Evolutionary conservation across 352 stramenopile species (phyloP).

Genomic region (Phytophthora uliginosa): DNA sequence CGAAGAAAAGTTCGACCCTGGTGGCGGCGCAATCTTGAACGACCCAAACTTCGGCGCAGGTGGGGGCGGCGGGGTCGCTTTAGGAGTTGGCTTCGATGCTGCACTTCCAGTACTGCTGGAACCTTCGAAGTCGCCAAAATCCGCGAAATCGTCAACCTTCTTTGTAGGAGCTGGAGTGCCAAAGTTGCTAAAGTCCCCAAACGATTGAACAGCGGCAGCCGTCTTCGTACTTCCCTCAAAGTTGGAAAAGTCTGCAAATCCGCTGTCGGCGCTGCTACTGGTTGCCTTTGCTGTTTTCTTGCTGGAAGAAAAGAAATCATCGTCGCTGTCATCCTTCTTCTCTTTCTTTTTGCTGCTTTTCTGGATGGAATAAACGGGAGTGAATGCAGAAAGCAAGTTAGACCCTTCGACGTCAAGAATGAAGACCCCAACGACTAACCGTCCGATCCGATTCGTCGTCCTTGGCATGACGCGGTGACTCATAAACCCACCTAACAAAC

Average conservation of each 20-base stretch:
- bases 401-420: not conserved
- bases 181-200: slow-evolving; percentile 70
- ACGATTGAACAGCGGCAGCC: slow-evolving; percentile 29
- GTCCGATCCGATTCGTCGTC: slow-evolving; percentile 47
- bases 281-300: slow-evolving; percentile 35
- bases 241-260: slow-evolving; percentile 83
- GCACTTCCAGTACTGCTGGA: slow-evolving; percentile 26
- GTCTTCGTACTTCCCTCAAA: slow-evolving; percentile 63
- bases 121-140: slow-evolving; percentile 69
- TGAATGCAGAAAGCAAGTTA: not conserved
- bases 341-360: slow-evolving; percentile 63
- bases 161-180: slow-evolving; percentile 32
- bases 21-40: slow-evolving; percentile 79
- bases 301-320: slow-evolving; percentile 64
- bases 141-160: slow-evolving; percentile 44
- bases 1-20: slow-evolving; percentile 55
- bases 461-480: slow-evolving; percentile 70
- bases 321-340: slow-evolving; percentile 43
- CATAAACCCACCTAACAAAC: slow-evolving; percentile 76
- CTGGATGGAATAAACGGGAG: slow-evolving; percentile 18
- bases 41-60: slow-evolving; percentile 54
- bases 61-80: slow-evolving; percentile 34
- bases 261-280: slow-evolving; percentile 28
- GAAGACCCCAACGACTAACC: slow-evolving; percentile 30
- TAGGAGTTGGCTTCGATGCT: slow-evolving; percentile 36